Evolutionary conservation across 352 stramenopile genomes (phyloP), one percentile per base, ranked within the genome.

Genomic region (Phytophthora litchii): DNA sequence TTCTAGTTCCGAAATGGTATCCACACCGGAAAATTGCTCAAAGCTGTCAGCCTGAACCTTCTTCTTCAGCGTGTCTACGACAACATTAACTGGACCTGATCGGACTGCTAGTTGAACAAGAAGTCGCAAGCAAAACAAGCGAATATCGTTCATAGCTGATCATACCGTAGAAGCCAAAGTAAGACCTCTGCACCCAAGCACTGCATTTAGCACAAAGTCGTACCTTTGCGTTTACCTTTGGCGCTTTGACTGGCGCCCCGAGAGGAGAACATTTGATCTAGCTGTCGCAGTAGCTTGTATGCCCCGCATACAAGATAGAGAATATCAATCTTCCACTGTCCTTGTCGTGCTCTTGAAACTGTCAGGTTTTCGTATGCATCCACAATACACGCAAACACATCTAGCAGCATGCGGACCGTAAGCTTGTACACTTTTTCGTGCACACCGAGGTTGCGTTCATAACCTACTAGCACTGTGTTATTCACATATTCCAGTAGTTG

Each of bases 251-350:
- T 58, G 43, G 56, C 57, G 8, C 56, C 51, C 2, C 54, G 72
- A 54, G 36, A 63, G n/a, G 21, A 60, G n/a, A 88, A 52, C 63
- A 88, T 88, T 41, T 72, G 71, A 37, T 89, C 75, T 6, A 91
- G 53, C 10, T 84, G 36, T 11, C 64, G 69, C 17, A 89, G 49
- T 3, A 87, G 36, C 20, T 72, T 76, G 45, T 89, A 71, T 4
- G 83, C 57, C 1, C 78, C 83, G 40, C 70, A 80, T 2, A 92
- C 72, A 11, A 92, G 67, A 59, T 90, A 89, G 21, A 92, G 20
- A 38, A 88, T 64, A 25, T 92, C 83, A 35, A 89, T 90, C 36
- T 90, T 92, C 78, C 78, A 92, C 49, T 92, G 80, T 2, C 35
- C 44, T 20, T 59, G 13, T 10, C 80, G 71, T 10, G 72, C 55